Base-by-base conservation (phyloP, 202 grass and related monocot genomes). In the Setaria italica region DNA sequence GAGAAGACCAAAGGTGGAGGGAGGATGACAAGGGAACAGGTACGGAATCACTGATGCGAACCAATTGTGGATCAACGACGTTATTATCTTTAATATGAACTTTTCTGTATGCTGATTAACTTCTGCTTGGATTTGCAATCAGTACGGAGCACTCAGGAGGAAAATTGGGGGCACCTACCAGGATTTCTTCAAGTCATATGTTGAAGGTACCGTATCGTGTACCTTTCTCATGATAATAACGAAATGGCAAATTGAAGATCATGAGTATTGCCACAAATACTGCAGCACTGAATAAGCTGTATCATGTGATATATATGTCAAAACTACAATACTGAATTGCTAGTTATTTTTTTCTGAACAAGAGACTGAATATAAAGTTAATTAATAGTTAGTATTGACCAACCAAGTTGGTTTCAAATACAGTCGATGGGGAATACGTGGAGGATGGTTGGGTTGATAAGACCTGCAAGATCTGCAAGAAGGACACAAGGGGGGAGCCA, bases 181-280 rank as follows among this genome's bases (percentile, higher is more conserved):
- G 87, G 97, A 99, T 92, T 96, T 99, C 92, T 99, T 99, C 91
- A 99, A 99, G 84, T 99, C 96, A 79, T 99, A 85, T 73, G 91
- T 99, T 65, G 96, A 99, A 57, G 96, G 96, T 96, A 90, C 51
- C 19, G 35, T 41, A 47, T 46, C 53, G 65, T 17, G 5, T 20
- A 37, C 60, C 29, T 67, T 81, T 16, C 21, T 45, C 46, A 20
- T n/a, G 37, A 48, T 25, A 47, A 17, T 78, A 43, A 53, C 41
- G 49, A 39, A 59, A 60, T n/a, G 37, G 9, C 13, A 57, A 72
- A 64, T 62, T 39, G 29, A 32, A 50, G 16, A 15, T 32, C 9
- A 15, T 3, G 53, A 43, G 9, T 75, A 74, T 34, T 14, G 33
- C 49, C 5, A 46, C 9, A 46, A 46, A 46, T 7, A 33, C 34